Evolutionary conservation across 495 filamentous ascomycete species (phyloP), one percentile per base, ranked within the genome.

Genomic region (Hypoxylon subgilvum): DNA sequence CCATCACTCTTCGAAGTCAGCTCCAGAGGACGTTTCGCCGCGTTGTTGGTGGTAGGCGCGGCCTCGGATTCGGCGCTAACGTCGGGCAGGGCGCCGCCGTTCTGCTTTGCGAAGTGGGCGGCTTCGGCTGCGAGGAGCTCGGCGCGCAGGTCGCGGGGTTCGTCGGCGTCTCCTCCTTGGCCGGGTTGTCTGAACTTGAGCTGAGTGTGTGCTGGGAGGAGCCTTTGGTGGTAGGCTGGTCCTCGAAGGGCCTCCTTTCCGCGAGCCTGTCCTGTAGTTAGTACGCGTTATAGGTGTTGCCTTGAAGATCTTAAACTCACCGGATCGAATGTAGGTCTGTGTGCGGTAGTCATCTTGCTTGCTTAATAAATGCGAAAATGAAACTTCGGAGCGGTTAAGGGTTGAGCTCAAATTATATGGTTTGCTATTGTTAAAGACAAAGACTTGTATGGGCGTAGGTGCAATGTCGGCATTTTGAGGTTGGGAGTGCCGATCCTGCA

Each of bases 231-330:
- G 75, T 97, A 97, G 52, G 94, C 94, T 31, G 91, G 89, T 12
- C 94, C 94, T 63, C 92, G 87, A 47, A 89, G 88, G 68, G 92
- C 90, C 72, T 98, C 94, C 82, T 96, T 96, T 62, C 95, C 94
- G 69, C 87, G 86, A 32, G 94, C 92, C 89, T 92, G 55, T 54
- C 45, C 17, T 44, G 64, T 74, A 55, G 65, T 69, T 50, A 52
- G 40, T 8, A 46, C 8, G 4, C 23, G 3, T 10, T 18, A 30
- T 41, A 42, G 47, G 48, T 40, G n/a, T 27, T 16, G 4, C 12
- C 28, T 1, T 27, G 30, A 8, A 34, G 12, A 18, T 16, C 6
- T 10, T 42, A 34, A 39, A 50, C 82, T 44, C 84, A 90, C 88
- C 52, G 92, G 92, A 70, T 97, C 92, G 65, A 97, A 97, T 0